These are phyloP conservation scores for Groenewaldozyma auringiensis DNA, from an alignment of 1,139 yeast genomes.

Conservation along the genomic window DNA sequence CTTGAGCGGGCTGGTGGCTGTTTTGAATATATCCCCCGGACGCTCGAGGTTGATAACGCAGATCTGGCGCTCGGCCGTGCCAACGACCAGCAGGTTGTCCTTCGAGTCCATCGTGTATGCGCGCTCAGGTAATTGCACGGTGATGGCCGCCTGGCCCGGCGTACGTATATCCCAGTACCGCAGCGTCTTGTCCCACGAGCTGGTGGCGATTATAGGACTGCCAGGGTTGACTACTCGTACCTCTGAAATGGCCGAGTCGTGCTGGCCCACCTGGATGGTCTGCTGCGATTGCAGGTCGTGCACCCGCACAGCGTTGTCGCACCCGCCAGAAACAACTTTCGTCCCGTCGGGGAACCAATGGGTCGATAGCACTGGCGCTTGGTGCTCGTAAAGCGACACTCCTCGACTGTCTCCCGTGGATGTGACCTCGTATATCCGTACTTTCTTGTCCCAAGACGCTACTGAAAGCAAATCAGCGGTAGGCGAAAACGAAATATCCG, in stretches of 20 bases:
- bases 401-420: constrained; percentile 64
- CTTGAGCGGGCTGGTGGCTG: constrained; percentile 71
- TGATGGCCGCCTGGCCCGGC: constrained; percentile 57
- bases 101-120: constrained; percentile 85
- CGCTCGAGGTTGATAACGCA: constrained; percentile 64
- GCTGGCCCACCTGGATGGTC: constrained; percentile 75
- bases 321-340: constrained; percentile 84
- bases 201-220: constrained; percentile 77
- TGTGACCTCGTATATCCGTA: constrained; percentile 81
- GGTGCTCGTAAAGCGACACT: constrained; percentile 82
- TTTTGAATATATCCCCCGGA: constrained; percentile 78
- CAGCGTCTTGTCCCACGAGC: constrained; percentile 95
- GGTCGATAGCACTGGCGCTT: constrained; percentile 76
- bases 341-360: constrained; percentile 86
- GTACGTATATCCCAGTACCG: constrained; percentile 93
- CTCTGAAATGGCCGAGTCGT: constrained; percentile 70
- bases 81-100: constrained; percentile 78
- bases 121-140: constrained; percentile 78
- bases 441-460: constrained; percentile 94
- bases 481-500: constrained; percentile 91
- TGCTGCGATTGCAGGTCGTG: constrained; percentile 82
- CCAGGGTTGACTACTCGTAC: constrained; percentile 70
- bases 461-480: constrained; percentile 73
- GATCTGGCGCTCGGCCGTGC: constrained; percentile 85
- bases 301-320: constrained; percentile 80